Evolutionary conservation across 805 yeast species (phyloP), one percentile per base, ranked within the genome.

Genomic region (Sugiyamaella floridensis): DNA sequence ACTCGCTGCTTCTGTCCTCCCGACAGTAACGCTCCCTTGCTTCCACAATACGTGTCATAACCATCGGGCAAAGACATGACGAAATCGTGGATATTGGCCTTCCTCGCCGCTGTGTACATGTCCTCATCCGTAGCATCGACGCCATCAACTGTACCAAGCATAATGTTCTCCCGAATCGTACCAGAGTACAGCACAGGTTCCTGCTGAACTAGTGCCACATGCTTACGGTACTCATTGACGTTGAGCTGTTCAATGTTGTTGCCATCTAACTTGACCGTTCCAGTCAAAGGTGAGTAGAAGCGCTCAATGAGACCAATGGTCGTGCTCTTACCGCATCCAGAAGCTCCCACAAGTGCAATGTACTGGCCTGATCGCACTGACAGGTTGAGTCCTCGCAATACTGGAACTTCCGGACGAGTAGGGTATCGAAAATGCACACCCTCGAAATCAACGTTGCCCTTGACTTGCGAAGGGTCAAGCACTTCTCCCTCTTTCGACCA

Each of bases 1-100:
- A 85, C 72, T 59, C 89, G 76, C 69, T 85, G 90, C 64, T 84
- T 83, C 66, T 85, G 90, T 11, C 90, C 90, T 40, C 89, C 90
- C 4, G 86, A 81, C 19, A 85, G 65, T 26, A 80, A 68, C 1
- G 81, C 75, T 0, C 85, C 85, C 46, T 81, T 70, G 8, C 78
- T 66, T 1, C 85, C 85, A 50, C 78, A 75, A 18, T 71, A 66
- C 0, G 85, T 80, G 50, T 81, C 80, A 60, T 79, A 81, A 1
- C 82, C 83, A 43, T 81, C 83, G 0, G 85, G 83, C 55, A 81
- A 74, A 0, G 76, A 67, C 64, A 67, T 68, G 48, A 81, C 76
- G 58, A 80, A 80, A 52, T 79, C 83, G 60, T 80, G 83, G 32
- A 73, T 73, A 54, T 81, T 80, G 46, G 85, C 85, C 62, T 76